phyloP scores from a whole-genome alignment of 345 rosid genomes.

The Eutrema japonicum region DNA sequence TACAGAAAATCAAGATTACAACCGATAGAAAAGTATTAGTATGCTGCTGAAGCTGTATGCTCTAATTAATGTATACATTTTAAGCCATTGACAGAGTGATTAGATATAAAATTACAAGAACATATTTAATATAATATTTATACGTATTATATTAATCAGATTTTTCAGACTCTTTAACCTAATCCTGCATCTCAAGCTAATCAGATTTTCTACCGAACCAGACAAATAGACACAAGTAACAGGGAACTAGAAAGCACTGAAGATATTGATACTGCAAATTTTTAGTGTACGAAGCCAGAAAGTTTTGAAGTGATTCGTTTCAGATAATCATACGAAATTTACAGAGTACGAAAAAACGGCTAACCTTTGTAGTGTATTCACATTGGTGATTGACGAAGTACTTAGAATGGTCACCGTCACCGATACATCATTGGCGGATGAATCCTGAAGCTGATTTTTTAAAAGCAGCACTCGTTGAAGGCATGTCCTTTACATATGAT shows the following conservation, averaged over 20 bases:
- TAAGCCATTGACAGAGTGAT: no score
- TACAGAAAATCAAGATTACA: no score
- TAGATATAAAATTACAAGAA: no score
- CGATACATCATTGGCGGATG: not conserved
- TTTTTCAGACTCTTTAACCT: not conserved
- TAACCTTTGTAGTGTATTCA: constrained; percentile 9
- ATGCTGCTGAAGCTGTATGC: no score
- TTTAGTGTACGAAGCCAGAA: not conserved
- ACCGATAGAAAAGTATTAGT: no score
- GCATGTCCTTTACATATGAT: constrained; percentile 19
- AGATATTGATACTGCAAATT: not conserved
- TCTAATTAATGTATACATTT: no score
- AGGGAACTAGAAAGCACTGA: not conserved
- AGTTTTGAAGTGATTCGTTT: constrained; percentile 14
- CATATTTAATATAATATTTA: no score
- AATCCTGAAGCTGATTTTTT: constrained; percentile 2
- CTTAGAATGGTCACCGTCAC: not conserved
- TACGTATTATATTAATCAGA: not conserved
- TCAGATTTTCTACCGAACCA: constrained; percentile 9
- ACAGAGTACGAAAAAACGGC: not conserved
- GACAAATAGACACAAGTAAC: not conserved
- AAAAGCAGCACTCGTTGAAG: not conserved
- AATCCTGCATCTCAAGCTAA: not conserved
- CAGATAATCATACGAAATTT: not conserved
- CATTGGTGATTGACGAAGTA: constrained; percentile 8